Base-by-base conservation (phyloP, 208 protist species). In the Trypanosoma cruzi region DNA sequence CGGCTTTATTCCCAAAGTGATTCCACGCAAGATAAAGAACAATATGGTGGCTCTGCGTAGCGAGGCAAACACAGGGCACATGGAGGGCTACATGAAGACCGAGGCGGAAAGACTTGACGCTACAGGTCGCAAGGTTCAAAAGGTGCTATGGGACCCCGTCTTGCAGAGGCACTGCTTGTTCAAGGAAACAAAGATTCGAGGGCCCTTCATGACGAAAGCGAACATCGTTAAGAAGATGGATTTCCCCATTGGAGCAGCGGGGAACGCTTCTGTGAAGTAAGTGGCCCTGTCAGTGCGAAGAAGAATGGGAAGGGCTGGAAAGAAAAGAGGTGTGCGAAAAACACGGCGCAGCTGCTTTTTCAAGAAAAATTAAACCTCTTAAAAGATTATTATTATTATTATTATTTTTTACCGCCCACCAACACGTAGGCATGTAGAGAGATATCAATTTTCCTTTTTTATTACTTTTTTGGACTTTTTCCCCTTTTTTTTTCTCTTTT, bases 61-160 rank as follows among this genome's bases (percentile, higher is more conserved):
- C 64, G 84, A 95, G 75, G 89, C 86, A 0, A 95, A 93, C 77
- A 93, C 89, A 4, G 89, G 86, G 18, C 79, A 88, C 66, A 92
- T 95, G 40, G 82, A 93, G 64, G 86, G 89, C 14, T 88, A 95
- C 67, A 80, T 95, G 44, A 95, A 95, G 61, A 93, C 86, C 0
- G 85, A 92, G 31, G 67, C 31, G 4, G 89, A 95, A 68, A 80
- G 86, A 48, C 70, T 93, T 7, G 89, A 95, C 40, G 85, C 81
- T 1, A 93, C 89, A 3, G 89, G 89, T 2, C 75, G 86, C n/a
- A 95, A 95, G 55, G 60, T 95, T 4, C 85, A 91, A 49, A 83
- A 86, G 71, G 75, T 88, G 5, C 75, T 89, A 63, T 95, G 82
- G 76, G 89, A 95, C 54, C 89, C 86, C 13, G 63, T 95, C 13